Evolutionary conservation across 2,329 filamentous ascomycete species (phyloP).

Genomic region (Cladosporium cucumerinum): DNA sequence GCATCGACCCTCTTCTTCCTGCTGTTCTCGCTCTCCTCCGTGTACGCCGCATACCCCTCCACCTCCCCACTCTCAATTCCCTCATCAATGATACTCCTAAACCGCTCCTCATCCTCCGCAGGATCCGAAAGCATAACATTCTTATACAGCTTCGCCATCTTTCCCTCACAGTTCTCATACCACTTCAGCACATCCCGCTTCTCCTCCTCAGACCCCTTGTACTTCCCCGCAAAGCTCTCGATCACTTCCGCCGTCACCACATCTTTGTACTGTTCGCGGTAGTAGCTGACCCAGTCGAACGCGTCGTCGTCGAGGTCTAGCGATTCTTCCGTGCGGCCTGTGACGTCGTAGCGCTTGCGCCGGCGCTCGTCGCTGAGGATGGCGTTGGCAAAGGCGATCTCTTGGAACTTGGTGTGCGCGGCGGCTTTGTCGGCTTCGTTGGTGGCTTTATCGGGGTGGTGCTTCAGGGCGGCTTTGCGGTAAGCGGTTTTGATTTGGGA

Average conservation of each 20-base stretch:
- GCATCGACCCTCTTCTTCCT: conserved; percentile 49
- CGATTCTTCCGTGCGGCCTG: conserved; percentile 82
- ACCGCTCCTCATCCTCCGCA: conserved; percentile 79
- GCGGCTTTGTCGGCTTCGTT: conserved; percentile 60
- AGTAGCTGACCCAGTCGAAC: conserved; percentile 90
- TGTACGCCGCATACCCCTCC: conserved; percentile 64
- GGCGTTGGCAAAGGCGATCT: conserved; percentile 89
- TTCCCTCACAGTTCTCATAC: conserved; percentile 69
- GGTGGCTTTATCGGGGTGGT: conserved; percentile 62
- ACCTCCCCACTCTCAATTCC: conserved; percentile 72
- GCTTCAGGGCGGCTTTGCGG: conserved; percentile 80
- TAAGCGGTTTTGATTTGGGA: conserved; percentile 88
- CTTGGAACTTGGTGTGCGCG: conserved; percentile 80
- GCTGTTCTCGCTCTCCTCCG: conserved; percentile 59
- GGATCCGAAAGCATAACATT: conserved; percentile 83
- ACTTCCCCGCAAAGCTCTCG: conserved; percentile 68
- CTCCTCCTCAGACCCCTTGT: conserved; percentile 86
- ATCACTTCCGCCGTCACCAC: conserved; percentile 73
- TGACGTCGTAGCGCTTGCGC: conserved; percentile 82
- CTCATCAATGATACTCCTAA: conserved; percentile 73
- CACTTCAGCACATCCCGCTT: conserved; percentile 70
- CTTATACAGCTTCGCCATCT: conserved; percentile 75
- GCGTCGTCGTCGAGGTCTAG: conserved; percentile 58
- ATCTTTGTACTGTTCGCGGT: conserved; percentile 76
- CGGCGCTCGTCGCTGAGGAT: conserved; percentile 80